These are phyloP conservation scores for Backusella sp. DNA, from an alignment of 192 early-diverging fungal species.

Conservation along the genomic window DNA sequence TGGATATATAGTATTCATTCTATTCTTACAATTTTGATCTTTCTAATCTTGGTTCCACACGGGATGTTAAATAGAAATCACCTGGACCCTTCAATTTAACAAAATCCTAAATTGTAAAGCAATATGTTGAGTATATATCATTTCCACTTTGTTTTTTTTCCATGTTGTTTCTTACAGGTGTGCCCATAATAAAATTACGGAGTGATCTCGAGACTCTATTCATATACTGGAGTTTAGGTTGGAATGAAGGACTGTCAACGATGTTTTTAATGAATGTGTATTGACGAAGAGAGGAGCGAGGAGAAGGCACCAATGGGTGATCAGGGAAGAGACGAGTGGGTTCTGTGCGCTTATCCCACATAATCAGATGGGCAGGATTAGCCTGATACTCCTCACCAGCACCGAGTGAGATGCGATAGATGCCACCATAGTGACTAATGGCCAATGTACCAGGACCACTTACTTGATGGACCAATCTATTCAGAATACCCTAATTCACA, in stretches of 20 bases:
- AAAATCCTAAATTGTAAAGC: conserved; percentile 42
- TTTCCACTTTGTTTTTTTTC: background rate
- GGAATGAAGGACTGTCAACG: conserved; percentile 39
- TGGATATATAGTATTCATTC: background rate
- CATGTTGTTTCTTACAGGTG: conserved; percentile 30
- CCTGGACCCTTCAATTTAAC: conserved; percentile 59
- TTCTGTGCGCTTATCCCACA: conserved; percentile 53
- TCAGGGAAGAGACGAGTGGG: conserved; percentile 43
- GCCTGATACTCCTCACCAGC: conserved; percentile 73
- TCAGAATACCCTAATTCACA: conserved; percentile 46
- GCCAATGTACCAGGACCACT: conserved; percentile 67
- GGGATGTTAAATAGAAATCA: conserved; percentile 60
- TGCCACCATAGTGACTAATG: conserved; percentile 61
- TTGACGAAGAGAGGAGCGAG: conserved; percentile 37
- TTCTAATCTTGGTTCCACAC: conserved; percentile 46
- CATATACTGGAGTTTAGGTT: conserved; percentile 34
- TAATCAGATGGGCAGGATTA: conserved; percentile 59
- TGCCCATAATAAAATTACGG: conserved; percentile 38
- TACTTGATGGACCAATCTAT: conserved; percentile 60
- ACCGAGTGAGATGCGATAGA: conserved; percentile 65
- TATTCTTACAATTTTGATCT: conserved; percentile 33
- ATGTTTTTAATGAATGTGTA: conserved; percentile 45
- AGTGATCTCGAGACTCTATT: conserved; percentile 16
- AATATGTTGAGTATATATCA: conserved; percentile 5
- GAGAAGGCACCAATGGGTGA: conserved; percentile 35